Evolutionary conservation across 495 filamentous ascomycete genomes (phyloP).

Genomic region (Pseudoneurospora amorphoporcata): DNA sequence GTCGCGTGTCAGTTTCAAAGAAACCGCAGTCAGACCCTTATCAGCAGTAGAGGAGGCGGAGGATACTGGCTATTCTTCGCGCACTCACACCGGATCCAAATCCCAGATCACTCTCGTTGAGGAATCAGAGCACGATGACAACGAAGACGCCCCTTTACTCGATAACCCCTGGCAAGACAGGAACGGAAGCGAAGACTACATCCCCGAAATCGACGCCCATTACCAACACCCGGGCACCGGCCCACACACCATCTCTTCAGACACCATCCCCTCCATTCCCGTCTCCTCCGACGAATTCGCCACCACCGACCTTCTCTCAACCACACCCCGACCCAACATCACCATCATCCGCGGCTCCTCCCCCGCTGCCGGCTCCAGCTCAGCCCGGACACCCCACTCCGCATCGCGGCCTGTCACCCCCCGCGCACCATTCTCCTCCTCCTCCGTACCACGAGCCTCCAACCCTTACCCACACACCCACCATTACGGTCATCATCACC

Average conservation of each 20-base stretch:
- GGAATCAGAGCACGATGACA: conserved; percentile 7
- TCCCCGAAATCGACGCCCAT: background rate
- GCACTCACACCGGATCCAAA: conserved; percentile 1
- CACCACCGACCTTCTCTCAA: conserved; percentile 5
- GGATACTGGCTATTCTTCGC: conserved; percentile 11
- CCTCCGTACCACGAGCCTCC: conserved; percentile 6
- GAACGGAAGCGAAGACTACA: background rate
- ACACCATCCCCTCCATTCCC: conserved; percentile 22
- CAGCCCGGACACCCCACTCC: background rate
- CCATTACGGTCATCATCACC: conserved; percentile 17
- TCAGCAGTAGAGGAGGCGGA: conserved; percentile 7
- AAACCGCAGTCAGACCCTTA: conserved; percentile 13
- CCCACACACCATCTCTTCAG: conserved; percentile 25
- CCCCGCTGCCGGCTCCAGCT: background rate
- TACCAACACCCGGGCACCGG: conserved; percentile 19
- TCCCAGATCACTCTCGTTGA: conserved; percentile 5
- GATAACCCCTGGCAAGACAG: conserved; percentile 20
- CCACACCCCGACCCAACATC: conserved; percentile 10
- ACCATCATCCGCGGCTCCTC: background rate
- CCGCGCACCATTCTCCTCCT: conserved; percentile 10
- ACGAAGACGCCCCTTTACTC: conserved; percentile 20
- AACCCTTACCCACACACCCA: conserved; percentile 18
- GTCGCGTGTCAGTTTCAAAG: conserved; percentile 28
- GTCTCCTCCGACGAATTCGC: conserved; percentile 18
- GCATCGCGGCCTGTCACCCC: conserved; percentile 22